Conservation (phyloP, 345 rosid species). For the Hibiscus trionum region DNA sequence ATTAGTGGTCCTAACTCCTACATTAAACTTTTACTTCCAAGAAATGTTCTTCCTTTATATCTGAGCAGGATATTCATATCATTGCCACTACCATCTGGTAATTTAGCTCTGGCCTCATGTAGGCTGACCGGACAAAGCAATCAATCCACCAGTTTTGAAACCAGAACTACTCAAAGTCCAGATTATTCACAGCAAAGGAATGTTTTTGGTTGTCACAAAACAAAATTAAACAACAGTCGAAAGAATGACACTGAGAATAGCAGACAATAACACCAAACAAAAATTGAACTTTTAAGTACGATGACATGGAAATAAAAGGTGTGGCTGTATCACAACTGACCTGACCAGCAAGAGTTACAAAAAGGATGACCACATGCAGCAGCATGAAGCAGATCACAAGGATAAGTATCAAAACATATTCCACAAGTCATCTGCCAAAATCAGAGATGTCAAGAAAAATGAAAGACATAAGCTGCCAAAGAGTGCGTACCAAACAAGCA, state of each 20-base stretch:
- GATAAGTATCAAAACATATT: conserved; percentile 57
- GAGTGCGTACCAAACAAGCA: background rate
- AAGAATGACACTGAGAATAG: background rate
- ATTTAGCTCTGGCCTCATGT: background rate
- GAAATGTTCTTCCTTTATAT: background rate
- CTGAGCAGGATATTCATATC: background rate
- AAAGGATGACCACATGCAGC: conserved; percentile 84
- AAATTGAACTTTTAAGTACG: background rate
- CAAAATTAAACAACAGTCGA: background rate
- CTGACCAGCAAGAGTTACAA: conserved; percentile 67
- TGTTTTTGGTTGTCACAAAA: background rate
- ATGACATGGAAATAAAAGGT: background rate
- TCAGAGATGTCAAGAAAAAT: conserved; percentile 3
- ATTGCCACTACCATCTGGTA: background rate
- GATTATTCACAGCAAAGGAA: background rate
- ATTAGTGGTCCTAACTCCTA: background rate
- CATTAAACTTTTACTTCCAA: background rate
- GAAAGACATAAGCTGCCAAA: background rate
- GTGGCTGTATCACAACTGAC: conserved; percentile 26
- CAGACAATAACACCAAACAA: conserved; percentile 1
- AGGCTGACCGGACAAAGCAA: background rate
- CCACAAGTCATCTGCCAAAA: conserved; percentile 57
- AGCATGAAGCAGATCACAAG: conserved; percentile 31
- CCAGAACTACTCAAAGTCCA: background rate
- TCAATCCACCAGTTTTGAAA: background rate